Evolutionary conservation across 495 filamentous ascomycete species (phyloP).

Genomic region (Aspergillus bertholletiae): DNA sequence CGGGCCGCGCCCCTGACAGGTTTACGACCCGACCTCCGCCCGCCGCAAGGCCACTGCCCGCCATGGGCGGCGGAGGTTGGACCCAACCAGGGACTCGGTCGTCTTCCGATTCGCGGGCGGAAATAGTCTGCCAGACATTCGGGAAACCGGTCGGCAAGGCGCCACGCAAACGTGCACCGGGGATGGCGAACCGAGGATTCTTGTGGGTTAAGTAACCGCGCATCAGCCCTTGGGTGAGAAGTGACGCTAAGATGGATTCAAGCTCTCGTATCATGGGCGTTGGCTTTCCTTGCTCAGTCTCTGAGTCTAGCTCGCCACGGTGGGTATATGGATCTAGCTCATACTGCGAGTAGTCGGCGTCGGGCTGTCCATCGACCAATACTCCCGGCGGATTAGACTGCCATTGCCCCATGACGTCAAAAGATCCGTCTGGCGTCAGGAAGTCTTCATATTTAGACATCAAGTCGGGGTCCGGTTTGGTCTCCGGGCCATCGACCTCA

Average conservation of each 20-base stretch:
- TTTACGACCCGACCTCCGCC: slow-evolving; percentile 50
- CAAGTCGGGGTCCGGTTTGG: slow-evolving; percentile 14
- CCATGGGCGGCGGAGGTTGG: slow-evolving; percentile 21
- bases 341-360: slow-evolving; percentile 45
- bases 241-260: slow-evolving; percentile 72
- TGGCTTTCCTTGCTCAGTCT: slow-evolving; percentile 38
- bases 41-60: slow-evolving; percentile 10
- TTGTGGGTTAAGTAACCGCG: slow-evolving; percentile 81
- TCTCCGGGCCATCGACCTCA: slow-evolving; percentile 5
- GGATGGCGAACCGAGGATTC: slow-evolving; percentile 73
- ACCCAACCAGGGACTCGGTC: slow-evolving; percentile 57
- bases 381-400: slow-evolving; percentile 22
- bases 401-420: slow-evolving; percentile 30
- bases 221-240: slow-evolving; percentile 80
- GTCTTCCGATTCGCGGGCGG: slow-evolving; percentile 35
- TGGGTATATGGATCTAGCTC: slow-evolving; percentile 37
- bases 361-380: slow-evolving; percentile 36
- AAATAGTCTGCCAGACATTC: slow-evolving; percentile 56
- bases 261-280: slow-evolving; percentile 59
- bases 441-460: slow-evolving; percentile 35
- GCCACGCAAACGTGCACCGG: slow-evolving; percentile 65
- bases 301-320: slow-evolving; percentile 2
- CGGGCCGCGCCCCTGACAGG: slow-evolving; percentile 48
- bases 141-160: slow-evolving; percentile 63
- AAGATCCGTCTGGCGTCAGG: slow-evolving; percentile 32